A percentile compares a stretch with the other conserved stretches of the same genome.
These are phyloP conservation scores for Ganoderma resinaceum DNA, from an alignment of 1,284 basidiomycete genomes.

Conservation along the genomic window DNA sequence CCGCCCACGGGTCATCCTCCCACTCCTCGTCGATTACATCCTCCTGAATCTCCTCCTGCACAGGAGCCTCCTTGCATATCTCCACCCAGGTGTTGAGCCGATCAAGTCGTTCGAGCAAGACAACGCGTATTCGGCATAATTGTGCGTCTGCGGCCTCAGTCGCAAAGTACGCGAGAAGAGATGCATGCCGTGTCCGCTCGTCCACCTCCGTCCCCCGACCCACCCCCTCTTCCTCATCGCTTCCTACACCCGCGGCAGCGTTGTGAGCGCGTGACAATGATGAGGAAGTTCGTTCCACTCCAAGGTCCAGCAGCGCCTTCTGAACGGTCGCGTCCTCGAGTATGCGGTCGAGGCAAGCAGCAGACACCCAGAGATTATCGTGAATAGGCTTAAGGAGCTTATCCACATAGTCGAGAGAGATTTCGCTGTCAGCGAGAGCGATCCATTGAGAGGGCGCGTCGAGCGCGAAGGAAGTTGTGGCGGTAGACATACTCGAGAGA, in stretches of 20 bases:
- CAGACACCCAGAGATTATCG: slow-evolving; percentile 77
- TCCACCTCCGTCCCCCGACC: slow-evolving; percentile 7
- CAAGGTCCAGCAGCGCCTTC: slow-evolving; percentile 63
- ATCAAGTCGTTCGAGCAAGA: slow-evolving; percentile 70
- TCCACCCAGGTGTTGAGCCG: slow-evolving; percentile 72
- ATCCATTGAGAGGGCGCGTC: slow-evolving; percentile 55
- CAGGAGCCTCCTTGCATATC: slow-evolving; percentile 53
- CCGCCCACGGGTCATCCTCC: slow-evolving; percentile 87
- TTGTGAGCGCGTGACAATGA: slow-evolving; percentile 56
- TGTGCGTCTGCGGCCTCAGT: slow-evolving; percentile 63
- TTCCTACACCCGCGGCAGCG: slow-evolving; percentile 33
- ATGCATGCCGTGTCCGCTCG: slow-evolving; percentile 32
- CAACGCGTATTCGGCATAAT: slow-evolving; percentile 65
- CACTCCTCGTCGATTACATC: slow-evolving; percentile 59
- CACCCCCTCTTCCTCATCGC: slow-evolving; percentile 37
- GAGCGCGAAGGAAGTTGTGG: slow-evolving; percentile 26
- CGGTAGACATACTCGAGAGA: slow-evolving; percentile 30
- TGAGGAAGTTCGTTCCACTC: slow-evolving; percentile 61
- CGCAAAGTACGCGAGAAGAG: slow-evolving; percentile 58
- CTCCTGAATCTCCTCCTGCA: slow-evolving; percentile 32
- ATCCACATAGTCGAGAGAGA: slow-evolving; percentile 57
- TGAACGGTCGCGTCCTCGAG: slow-evolving; percentile 64
- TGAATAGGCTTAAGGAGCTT: slow-evolving; percentile 56
- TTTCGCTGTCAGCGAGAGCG: slow-evolving; percentile 56
- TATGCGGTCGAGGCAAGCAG: slow-evolving; percentile 74